Conservation (phyloP, 768 basidiomycete genomes). For the Naganishia friedmannii region DNA sequence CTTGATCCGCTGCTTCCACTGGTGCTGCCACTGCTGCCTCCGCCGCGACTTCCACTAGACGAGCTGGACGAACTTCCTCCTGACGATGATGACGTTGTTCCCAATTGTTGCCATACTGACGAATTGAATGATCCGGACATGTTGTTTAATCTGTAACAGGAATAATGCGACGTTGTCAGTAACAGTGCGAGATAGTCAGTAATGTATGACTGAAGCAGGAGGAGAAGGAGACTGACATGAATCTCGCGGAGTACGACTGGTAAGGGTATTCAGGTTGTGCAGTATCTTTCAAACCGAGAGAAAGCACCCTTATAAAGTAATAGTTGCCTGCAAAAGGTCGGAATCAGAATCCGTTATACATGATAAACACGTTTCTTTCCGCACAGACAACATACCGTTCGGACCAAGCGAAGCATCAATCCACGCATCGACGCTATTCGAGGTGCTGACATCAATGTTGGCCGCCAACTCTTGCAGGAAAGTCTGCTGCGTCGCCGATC, state of each 20-base stretch:
- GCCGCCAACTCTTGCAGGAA: slow-evolving; percentile 49
- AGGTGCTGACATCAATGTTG: slow-evolving; percentile 47
- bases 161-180: slow-evolving; percentile 14
- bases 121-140: slow-evolving; percentile 71
- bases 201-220: background rate
- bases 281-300: slow-evolving; percentile 59
- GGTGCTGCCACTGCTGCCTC: background rate
- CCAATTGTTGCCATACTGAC: slow-evolving; percentile 62
- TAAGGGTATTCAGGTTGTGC: slow-evolving; percentile 59
- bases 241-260: slow-evolving; percentile 74
- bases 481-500: slow-evolving; percentile 43
- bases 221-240: slow-evolving; percentile 57
- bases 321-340: slow-evolving; percentile 35
- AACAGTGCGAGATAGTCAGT: no score
- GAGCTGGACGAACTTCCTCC: background rate
- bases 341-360: background rate
- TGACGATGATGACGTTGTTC: slow-evolving; percentile 55
- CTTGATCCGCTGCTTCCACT: background rate
- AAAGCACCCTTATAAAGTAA: slow-evolving; percentile 73
- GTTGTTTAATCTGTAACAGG: slow-evolving; percentile 57
- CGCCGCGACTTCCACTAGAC: background rate
- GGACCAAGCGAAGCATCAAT: slow-evolving; percentile 47
- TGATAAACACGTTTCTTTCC: background rate
- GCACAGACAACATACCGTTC: slow-evolving; percentile 35
- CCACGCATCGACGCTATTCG: slow-evolving; percentile 39